These are phyloP conservation scores for Solanum peruvianum DNA, from an alignment of 257 asterid species.

Conservation along the genomic window DNA sequence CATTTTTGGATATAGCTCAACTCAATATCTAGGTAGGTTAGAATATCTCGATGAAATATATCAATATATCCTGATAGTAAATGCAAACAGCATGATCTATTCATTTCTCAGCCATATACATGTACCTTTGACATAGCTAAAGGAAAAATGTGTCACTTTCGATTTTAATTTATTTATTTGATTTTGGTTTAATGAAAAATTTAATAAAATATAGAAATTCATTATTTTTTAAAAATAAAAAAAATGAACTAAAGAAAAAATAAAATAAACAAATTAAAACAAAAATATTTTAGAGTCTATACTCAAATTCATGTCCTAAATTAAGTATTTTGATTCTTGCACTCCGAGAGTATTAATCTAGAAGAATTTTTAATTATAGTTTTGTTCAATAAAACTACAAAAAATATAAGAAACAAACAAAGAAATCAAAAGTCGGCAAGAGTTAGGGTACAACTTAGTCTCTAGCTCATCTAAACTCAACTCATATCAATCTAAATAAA, in stretches of 20 bases:
- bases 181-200: neutral
- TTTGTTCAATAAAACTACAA: too few species aligned
- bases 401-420: neutral
- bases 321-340: neutral
- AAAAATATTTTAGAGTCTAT: neutral
- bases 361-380: neutral
- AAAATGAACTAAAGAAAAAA: neutral
- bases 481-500: too few species aligned
- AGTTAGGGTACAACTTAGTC: too few species aligned
- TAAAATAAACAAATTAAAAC: neutral
- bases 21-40: neutral
- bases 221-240: too few species aligned
- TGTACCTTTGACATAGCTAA: neutral
- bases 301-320: neutral
- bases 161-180: neutral
- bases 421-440: too few species aligned
- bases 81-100: neutral
- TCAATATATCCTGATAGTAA: neutral
- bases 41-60: neutral
- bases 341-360: neutral
- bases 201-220: neutral
- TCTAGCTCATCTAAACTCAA: too few species aligned
- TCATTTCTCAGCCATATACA: neutral
- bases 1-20: neutral
- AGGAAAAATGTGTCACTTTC: neutral